Base-by-base conservation (phyloP, 2,329 filamentous ascomycete genomes). In the Aspergillus niger region DNA sequence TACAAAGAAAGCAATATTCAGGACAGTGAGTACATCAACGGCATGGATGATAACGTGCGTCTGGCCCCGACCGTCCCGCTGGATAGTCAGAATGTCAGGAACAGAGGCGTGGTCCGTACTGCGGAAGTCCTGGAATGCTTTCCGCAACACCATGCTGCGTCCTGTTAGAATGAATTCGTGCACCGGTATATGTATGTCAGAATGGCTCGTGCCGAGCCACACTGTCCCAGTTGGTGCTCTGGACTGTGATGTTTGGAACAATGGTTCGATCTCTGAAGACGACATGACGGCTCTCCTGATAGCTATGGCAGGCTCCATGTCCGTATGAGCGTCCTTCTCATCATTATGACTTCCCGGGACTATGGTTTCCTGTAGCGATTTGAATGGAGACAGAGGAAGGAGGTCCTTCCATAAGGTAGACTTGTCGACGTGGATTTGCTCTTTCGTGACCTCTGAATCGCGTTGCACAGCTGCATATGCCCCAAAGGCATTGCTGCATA, bases 401-500 rank as follows among this genome's bases (percentile, higher is more conserved):
- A 97, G 64, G 66, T 97, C 90, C 32, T 89, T 82, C 89, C 90
- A 92, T 1, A 98, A 77, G 0, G 82, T 85, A 59, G 86, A 86
- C n/a, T 83, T 81, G 36, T 85, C 82, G 32, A 96, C 83, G 8
- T 81, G 77, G 39, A 97, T 87, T 65, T 88, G 84, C 22, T 89
- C 87, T 55, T 86, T 87, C 58, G 93, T 91, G 28, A 96, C 87
- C 70, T 93, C 88, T 64, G 88, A 91, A 69, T 97, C 93, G 70
- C 90, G 89, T 50, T 95, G 87, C 49, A 97, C 85, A 3, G 92
- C 92, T 36, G 92, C 91, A 79, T 94, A 98, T 0, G 94, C 91
- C 4, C 95, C 95, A 76, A 91, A 96, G 0, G 89, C 86, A 36
- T 95, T 98, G 67, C 92, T 94, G 65, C 92, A 85, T 7, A 98